These are phyloP conservation scores for Limnanthes douglasii DNA, from an alignment of 345 rosid genomes.

Conservation along the genomic window DNA sequence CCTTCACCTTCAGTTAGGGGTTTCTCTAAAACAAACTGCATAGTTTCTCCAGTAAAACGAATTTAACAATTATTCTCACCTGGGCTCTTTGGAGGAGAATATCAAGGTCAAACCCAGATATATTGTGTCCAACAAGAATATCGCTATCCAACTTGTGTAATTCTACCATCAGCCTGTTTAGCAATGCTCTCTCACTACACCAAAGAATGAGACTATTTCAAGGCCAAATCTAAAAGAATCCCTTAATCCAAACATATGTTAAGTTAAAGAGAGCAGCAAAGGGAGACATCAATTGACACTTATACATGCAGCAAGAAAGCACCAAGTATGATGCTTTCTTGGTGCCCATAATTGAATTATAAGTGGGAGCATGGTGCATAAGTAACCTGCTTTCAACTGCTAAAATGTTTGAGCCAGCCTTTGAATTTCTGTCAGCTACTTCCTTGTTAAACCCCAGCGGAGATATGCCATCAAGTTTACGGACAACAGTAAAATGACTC, in stretches of 20 bases:
- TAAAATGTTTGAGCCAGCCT: slow-evolving; percentile 65
- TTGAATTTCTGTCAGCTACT: slow-evolving; percentile 63
- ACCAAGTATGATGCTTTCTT: no score
- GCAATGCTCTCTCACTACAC: slow-evolving; percentile 89
- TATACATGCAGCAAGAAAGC: no score
- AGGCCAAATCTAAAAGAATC: no score
- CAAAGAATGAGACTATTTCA: slow-evolving; percentile 6
- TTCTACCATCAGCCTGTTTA: slow-evolving; percentile 79
- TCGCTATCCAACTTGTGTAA: slow-evolving; percentile 83
- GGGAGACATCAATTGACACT: slow-evolving; percentile 6
- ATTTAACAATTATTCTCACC: slow-evolving; percentile 34
- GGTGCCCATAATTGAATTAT: no score
- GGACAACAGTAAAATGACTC: slow-evolving; percentile 80
- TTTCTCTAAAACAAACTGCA: no score
- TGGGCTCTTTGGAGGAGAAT: slow-evolving; percentile 89
- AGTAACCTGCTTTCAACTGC: slow-evolving; percentile 68
- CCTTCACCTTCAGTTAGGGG: no score
- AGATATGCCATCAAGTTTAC: slow-evolving; percentile 84
- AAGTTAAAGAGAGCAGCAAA: slow-evolving; percentile 3
- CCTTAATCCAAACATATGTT: no score
- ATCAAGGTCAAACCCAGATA: slow-evolving; percentile 96
- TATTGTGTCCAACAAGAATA: slow-evolving; percentile 91
- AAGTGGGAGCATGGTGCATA: slow-evolving; percentile 5
- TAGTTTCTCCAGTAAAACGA: no score
- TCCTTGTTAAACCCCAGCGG: slow-evolving; percentile 95